Evolutionary conservation across 352 stramenopile species (phyloP), one percentile per base, ranked within the genome.

Genomic region (Pythium vanterpoolii): DNA sequence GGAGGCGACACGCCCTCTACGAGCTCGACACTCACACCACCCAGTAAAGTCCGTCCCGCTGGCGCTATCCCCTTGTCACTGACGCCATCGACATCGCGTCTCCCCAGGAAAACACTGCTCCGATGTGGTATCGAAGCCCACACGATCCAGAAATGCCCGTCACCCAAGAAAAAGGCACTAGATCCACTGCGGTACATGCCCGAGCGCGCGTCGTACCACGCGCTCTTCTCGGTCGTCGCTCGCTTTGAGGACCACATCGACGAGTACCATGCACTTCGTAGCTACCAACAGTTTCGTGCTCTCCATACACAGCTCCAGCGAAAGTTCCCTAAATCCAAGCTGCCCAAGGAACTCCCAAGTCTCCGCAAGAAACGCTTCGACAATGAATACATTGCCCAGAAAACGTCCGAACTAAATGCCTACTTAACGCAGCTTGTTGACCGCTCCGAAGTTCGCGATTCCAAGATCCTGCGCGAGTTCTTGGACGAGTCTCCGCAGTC

Each of bases 301-400:
- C 64, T 92, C 34, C 82, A 92, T 40, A 60, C 24, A n/a, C 66
- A 88, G 77, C 63, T 91, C 23, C 50, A 82, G 19, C 90, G 88
- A 54, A 92, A 82, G 46, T 92, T 88, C 39, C 82, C 82, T 26
- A 86, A 85, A 64, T 86, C 79, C 9, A 74, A 83, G 27, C 28
- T 90, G 38, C 79, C 79, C 8, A 74, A 76, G 31, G 70, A 83
- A 4, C 62, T 92, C 33, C 82, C 82, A 13, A 62, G 74, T 2
- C 85, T 92, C 76, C 73, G 77, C 49, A 83, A 77, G 31, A 88
- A 89, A 52, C 81, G 79, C 46, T 85, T 87, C 46, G 76, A 89
- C 64, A 86, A 83, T 56, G 65, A 77, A 44, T 92, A 92, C 70
- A 87, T 92, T 54, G 69, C 87, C 50, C 66, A 87, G n/a, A 92